phyloP scores from a whole-genome alignment of 371 early-diverging fungal species.

The Parasitella parasitica region DNA sequence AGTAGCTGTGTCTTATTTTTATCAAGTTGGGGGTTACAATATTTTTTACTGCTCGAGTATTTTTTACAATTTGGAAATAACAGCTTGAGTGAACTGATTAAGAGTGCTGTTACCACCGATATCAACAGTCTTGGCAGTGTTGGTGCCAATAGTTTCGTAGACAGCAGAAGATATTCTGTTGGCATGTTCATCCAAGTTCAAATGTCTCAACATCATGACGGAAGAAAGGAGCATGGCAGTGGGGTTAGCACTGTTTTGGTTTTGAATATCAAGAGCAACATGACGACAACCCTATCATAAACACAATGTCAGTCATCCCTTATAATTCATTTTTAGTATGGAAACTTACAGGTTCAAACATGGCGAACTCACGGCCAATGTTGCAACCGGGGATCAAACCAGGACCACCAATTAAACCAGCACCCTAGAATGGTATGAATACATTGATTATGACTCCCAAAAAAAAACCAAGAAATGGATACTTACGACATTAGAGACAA shows the following conservation, averaged over 20 bases:
- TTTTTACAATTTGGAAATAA: slow-evolving; percentile 66
- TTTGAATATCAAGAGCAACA: slow-evolving; percentile 92
- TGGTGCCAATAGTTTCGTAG: slow-evolving; percentile 32
- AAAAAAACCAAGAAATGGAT: not conserved
- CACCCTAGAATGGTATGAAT: slow-evolving; percentile 50
- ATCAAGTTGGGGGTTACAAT: not conserved
- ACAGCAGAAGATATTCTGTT: slow-evolving; percentile 79
- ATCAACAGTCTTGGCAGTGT: slow-evolving; percentile 40
- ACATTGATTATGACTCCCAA: not conserved
- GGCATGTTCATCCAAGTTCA: slow-evolving; percentile 84
- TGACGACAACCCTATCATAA: slow-evolving; percentile 82
- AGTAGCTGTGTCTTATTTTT: not conserved
- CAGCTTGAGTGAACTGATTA: slow-evolving; percentile 87
- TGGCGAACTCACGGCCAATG: slow-evolving; percentile 93
- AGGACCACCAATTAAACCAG: slow-evolving; percentile 94
- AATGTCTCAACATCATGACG: slow-evolving; percentile 91
- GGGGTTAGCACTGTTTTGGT: slow-evolving; percentile 92
- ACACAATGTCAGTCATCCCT: not conserved
- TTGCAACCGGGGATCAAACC: slow-evolving; percentile 95
- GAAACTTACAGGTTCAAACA: slow-evolving; percentile 85
- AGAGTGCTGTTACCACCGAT: slow-evolving; percentile 62
- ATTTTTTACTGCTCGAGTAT: not conserved
- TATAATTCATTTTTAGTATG: not conserved
- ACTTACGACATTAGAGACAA: slow-evolving; percentile 84
- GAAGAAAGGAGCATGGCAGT: slow-evolving; percentile 87